Conservation (phyloP, 2,329 filamentous ascomycete genomes). For the Canariomyces notabilis region DNA sequence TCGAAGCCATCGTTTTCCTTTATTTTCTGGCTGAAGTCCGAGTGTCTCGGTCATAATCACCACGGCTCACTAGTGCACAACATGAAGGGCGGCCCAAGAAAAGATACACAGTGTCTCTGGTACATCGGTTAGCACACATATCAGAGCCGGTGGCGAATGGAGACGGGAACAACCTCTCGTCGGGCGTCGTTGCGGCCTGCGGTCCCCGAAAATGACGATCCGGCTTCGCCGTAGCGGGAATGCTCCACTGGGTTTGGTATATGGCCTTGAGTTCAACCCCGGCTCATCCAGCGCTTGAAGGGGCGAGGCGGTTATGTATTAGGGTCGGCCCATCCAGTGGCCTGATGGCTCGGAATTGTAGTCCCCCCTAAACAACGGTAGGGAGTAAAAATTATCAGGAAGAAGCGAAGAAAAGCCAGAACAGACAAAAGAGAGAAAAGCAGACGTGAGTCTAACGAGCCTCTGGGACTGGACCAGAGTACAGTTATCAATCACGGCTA, state of each 20-base stretch:
- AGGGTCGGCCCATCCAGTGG: constrained; percentile 6
- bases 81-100: constrained; percentile 10
- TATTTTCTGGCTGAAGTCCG: constrained; percentile 14
- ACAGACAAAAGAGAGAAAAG: constrained; percentile 6
- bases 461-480: constrained; percentile 20
- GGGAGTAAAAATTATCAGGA: neutral
- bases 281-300: constrained; percentile 10
- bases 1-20: constrained; percentile 24
- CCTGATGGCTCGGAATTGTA: constrained; percentile 9
- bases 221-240: constrained; percentile 5
- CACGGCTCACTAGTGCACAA: constrained; percentile 10
- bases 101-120: constrained; percentile 1
- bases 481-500: constrained; percentile 14
- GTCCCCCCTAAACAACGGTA: neutral
- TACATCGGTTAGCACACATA: constrained; percentile 2
- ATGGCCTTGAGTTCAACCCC: constrained; percentile 8
- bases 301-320: constrained; percentile 2
- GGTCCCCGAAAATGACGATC: neutral
- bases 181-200: neutral
- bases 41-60: constrained; percentile 20
- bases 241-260: constrained; percentile 9
- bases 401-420: constrained; percentile 6
- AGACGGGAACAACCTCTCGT: constrained; percentile 15
- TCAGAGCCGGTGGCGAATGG: constrained; percentile 6
- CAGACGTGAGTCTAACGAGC: constrained; percentile 18